Evolutionary conservation across 2,329 filamentous ascomycete genomes (phyloP).

Genomic region (Cryoendolithus antarcticus): DNA sequence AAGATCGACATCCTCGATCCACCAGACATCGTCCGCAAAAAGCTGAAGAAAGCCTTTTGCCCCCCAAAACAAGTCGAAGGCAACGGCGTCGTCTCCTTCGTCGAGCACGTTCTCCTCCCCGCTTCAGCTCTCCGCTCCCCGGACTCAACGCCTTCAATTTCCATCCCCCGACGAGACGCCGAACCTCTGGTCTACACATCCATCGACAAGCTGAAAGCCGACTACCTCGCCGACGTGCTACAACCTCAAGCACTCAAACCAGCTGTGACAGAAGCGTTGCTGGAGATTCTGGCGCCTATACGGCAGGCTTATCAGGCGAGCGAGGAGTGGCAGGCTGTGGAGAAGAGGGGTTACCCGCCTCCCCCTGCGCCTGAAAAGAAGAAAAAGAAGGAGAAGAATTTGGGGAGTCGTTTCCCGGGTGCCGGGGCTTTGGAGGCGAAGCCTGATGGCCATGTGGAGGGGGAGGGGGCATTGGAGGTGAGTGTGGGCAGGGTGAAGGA

Average conservation of each 20-base stretch:
- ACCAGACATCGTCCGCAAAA: slow-evolving; percentile 62
- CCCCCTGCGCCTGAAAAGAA: slow-evolving; percentile 47
- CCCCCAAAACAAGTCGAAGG: slow-evolving; percentile 64
- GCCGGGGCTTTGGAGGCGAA: slow-evolving; percentile 28
- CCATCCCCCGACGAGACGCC: slow-evolving; percentile 50
- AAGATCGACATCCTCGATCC: slow-evolving; percentile 90
- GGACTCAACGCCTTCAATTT: slow-evolving; percentile 45
- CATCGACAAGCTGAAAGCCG: slow-evolving; percentile 62
- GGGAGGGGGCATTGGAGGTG: slow-evolving; percentile 28
- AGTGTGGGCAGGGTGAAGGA: slow-evolving; percentile 31
- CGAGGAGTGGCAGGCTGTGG: slow-evolving; percentile 68
- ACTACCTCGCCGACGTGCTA: slow-evolving; percentile 62
- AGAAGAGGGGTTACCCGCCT: slow-evolving; percentile 70
- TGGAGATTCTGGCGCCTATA: slow-evolving; percentile 65
- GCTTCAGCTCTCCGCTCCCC: slow-evolving; percentile 49
- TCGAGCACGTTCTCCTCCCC: slow-evolving; percentile 77
- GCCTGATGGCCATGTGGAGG: slow-evolving; percentile 34
- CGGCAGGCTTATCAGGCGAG: slow-evolving; percentile 58
- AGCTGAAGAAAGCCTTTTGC: slow-evolving; percentile 74
- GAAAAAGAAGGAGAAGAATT: slow-evolving; percentile 63
- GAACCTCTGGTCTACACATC: slow-evolving; percentile 71
- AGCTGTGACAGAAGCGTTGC: slow-evolving; percentile 64
- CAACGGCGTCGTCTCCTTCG: slow-evolving; percentile 77
- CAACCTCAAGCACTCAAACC: slow-evolving; percentile 72
- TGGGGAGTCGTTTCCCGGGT: slow-evolving; percentile 54